Percentiles rank a stretch among this genome's conserved stretches.
These are phyloP conservation scores for Chaetomidium leptoderma DNA, from an alignment of 495 filamentous ascomycete genomes.

Conservation along the genomic window DNA sequence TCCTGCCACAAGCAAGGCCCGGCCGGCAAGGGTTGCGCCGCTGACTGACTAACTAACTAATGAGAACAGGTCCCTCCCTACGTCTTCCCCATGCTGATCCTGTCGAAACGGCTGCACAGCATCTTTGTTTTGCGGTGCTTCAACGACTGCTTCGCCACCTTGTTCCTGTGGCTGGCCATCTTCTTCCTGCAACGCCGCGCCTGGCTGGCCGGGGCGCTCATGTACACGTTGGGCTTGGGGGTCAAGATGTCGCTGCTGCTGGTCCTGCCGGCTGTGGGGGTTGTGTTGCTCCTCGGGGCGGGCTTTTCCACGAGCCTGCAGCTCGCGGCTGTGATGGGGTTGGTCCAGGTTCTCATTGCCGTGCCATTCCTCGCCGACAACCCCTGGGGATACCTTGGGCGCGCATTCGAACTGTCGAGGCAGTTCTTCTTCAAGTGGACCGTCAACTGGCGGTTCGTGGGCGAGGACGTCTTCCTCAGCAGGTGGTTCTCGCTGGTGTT, in stretches of 20 bases:
- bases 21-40: no score
- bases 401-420: constrained; percentile 85
- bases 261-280: constrained; percentile 70
- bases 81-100: constrained; percentile 76
- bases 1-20: no score
- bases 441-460: constrained; percentile 94
- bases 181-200: constrained; percentile 65
- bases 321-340: constrained; percentile 64
- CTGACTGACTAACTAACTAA: no score
- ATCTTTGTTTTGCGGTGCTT: constrained; percentile 90
- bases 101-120: constrained; percentile 91
- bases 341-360: constrained; percentile 72
- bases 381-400: constrained; percentile 63
- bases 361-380: constrained; percentile 70
- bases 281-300: constrained; percentile 65
- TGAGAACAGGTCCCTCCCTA: constrained; percentile 70
- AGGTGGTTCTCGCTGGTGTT: constrained; percentile 64
- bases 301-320: constrained; percentile 58
- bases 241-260: constrained; percentile 92
- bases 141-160: constrained; percentile 85
- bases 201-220: constrained; percentile 66
- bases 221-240: constrained; percentile 74
- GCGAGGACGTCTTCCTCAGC: constrained; percentile 77
- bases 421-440: constrained; percentile 97
- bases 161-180: constrained; percentile 77